These are phyloP conservation scores for Eurotiales sp. DNA, from an alignment of 2,329 filamentous ascomycete genomes.

Conservation along the genomic window DNA sequence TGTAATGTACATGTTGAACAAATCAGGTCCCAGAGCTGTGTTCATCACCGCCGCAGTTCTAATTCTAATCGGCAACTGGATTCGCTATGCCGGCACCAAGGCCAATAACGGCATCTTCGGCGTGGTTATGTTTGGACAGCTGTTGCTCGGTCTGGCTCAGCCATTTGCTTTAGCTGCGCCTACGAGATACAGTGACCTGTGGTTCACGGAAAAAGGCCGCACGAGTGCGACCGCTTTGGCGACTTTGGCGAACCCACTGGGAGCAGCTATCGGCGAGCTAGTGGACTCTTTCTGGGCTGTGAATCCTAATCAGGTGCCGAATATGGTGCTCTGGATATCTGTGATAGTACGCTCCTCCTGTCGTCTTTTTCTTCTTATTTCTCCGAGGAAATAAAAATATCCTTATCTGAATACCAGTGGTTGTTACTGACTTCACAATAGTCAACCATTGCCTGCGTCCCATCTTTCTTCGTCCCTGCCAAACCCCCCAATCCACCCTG, in stretches of 20 bases:
- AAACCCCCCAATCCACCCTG: conserved; percentile 73
- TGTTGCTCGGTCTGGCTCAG: conserved; percentile 83
- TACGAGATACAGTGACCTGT: conserved; percentile 86
- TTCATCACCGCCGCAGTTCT: conserved; percentile 71
- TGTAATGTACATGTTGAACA: conserved; percentile 73
- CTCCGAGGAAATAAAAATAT: too few relatives aligned
- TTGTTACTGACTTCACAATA: conserved; percentile 23
- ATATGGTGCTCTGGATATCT: conserved; percentile 79
- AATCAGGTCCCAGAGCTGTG: conserved; percentile 68
- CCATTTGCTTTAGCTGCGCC: conserved; percentile 89
- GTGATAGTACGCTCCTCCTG: conserved; percentile 64
- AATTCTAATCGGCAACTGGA: conserved; percentile 81
- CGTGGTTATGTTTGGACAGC: conserved; percentile 84
- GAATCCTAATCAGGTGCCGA: conserved; percentile 62
- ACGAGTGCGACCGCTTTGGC: conserved; percentile 83
- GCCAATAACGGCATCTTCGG: conserved; percentile 62
- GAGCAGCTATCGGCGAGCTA: conserved; percentile 82
- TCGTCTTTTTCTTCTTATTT: not conserved
- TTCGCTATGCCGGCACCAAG: conserved; percentile 71
- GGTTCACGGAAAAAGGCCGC: conserved; percentile 83
- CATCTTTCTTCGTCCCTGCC: conserved; percentile 76
- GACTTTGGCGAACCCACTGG: conserved; percentile 83
- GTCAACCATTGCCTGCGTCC: conserved; percentile 64
- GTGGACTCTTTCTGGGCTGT: conserved; percentile 75
- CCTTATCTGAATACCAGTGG: too few relatives aligned